Conservation (phyloP, 192 early-diverging fungal species). For the Chytriomyces confervae region DNA sequence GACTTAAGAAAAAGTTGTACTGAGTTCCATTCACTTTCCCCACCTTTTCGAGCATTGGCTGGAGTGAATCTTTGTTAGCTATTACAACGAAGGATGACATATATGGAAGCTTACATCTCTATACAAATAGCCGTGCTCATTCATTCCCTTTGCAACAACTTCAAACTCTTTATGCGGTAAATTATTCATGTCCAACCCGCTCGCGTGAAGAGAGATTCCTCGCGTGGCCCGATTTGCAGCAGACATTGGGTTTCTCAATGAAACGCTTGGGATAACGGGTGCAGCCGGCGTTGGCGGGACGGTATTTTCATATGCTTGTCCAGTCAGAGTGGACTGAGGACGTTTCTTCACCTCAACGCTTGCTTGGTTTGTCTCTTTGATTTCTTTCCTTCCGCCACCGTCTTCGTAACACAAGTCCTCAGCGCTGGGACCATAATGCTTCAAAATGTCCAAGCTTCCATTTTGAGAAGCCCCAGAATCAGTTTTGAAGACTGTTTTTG, state of each 20-base stretch:
- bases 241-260: too few species aligned
- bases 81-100: not conserved
- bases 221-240: not conserved
- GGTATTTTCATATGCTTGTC: not conserved
- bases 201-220: not conserved
- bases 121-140: slow-evolving; percentile 19
- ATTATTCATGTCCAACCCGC: slow-evolving; percentile 5
- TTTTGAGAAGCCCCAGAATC: not conserved
- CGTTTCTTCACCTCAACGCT: not conserved
- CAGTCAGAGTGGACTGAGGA: not conserved
- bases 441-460: not conserved
- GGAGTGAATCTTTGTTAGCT: not conserved
- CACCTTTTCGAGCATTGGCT: slow-evolving; percentile 26
- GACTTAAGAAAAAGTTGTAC: slow-evolving; percentile 29
- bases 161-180: not conserved
- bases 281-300: not conserved
- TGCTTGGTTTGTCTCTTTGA: not conserved
- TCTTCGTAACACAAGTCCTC: slow-evolving; percentile 23
- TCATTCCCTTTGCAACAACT: slow-evolving; percentile 13
- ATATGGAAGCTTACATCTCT: slow-evolving; percentile 2
- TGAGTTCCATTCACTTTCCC: slow-evolving; percentile 3
- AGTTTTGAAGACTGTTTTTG: not conserved
- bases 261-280: not conserved
- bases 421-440: not conserved
- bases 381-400: slow-evolving; percentile 18